phyloP scores from a whole-genome alignment of 2,329 filamentous ascomycete genomes.

The Aschersonia sp. region DNA sequence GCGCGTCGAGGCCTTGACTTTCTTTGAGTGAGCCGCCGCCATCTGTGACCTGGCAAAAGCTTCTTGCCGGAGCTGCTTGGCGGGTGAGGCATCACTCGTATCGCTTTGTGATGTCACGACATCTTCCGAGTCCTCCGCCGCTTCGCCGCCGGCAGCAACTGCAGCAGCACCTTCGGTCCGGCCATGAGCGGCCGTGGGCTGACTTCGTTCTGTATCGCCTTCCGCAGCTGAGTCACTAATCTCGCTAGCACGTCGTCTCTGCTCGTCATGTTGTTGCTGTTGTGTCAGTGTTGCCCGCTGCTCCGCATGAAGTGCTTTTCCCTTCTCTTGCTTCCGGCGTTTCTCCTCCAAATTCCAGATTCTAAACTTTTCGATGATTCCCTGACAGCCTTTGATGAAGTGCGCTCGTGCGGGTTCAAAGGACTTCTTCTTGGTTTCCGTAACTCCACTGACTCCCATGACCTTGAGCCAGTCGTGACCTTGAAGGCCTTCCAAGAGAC shows the following conservation, averaged over 20 bases:
- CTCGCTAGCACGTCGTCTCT: not conserved
- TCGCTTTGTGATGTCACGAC: conserved; percentile 37
- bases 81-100: conserved; percentile 31
- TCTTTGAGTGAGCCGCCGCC: conserved; percentile 19
- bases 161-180: not conserved
- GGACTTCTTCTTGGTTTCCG: conserved; percentile 71
- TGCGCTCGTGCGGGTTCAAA: conserved; percentile 77
- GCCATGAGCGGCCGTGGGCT: not conserved
- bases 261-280: conserved; percentile 9
- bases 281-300: conserved; percentile 13
- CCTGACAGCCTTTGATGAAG: conserved; percentile 71
- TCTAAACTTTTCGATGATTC: conserved; percentile 75
- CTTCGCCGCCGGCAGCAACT: conserved; percentile 14
- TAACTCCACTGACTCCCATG: conserved; percentile 78
- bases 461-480: conserved; percentile 86
- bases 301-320: conserved; percentile 27
- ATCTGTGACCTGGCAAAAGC: conserved; percentile 39
- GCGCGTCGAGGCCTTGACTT: conserved; percentile 13
- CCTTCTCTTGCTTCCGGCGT: conserved; percentile 61
- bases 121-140: conserved; percentile 13
- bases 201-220: not conserved
- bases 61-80: conserved; percentile 64
- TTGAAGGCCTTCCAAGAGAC: conserved; percentile 65
- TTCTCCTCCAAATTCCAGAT: conserved; percentile 86
- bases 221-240: not conserved